Evolutionary conservation across 2,329 filamentous ascomycete species (phyloP).

Genomic region (Talaromyces sp.): DNA sequence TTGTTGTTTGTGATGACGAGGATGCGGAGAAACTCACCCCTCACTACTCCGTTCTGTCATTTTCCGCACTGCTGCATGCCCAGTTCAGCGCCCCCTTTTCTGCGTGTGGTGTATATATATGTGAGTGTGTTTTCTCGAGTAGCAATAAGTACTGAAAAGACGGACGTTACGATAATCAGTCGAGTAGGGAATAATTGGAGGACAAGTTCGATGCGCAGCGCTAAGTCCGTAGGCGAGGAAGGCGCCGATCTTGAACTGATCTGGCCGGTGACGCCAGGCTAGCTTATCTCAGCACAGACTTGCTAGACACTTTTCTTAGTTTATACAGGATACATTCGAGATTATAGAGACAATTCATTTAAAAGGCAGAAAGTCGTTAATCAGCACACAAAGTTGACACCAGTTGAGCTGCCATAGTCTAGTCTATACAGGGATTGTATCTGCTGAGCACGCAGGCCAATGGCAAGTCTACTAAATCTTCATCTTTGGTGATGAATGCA

Average conservation of each 20-base stretch:
- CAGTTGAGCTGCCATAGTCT: too few species aligned
- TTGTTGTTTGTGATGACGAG: neutral
- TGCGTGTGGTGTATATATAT: neutral
- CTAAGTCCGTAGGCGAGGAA: neutral
- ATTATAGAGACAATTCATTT: too few species aligned
- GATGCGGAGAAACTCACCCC: constrained; percentile 20
- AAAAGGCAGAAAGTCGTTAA: too few species aligned
- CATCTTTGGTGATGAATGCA: too few species aligned
- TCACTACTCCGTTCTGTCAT: constrained; percentile 25
- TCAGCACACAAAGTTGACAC: too few species aligned
- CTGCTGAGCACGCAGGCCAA: too few species aligned
- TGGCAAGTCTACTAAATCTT: too few species aligned
- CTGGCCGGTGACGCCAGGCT: too few species aligned
- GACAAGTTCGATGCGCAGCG: neutral
- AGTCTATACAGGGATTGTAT: too few species aligned
- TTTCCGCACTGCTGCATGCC: neutral
- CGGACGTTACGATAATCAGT: neutral
- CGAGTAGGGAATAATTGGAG: neutral
- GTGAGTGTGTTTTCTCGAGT: neutral
- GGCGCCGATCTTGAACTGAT: neutral
- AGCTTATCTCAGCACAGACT: too few species aligned
- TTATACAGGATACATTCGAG: too few species aligned
- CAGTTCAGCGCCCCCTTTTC: neutral
- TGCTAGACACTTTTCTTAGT: neutral
- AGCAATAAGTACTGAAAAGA: neutral